Evolutionary conservation across 2,329 filamentous ascomycete genomes (phyloP).

Genomic region (Dothiorella sarmentorum): DNA sequence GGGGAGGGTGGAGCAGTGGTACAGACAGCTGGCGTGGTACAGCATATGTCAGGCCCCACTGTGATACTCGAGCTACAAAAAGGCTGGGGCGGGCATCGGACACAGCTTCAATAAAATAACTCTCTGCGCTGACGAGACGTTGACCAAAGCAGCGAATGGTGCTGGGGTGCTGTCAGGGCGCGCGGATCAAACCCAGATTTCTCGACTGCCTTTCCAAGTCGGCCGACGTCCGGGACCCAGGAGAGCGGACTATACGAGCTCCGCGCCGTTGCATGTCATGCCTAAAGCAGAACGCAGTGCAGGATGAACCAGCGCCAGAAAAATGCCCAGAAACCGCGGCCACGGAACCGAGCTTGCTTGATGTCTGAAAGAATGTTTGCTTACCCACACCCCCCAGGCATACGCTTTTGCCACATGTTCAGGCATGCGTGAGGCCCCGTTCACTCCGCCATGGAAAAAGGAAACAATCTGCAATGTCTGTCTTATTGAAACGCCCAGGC

Average conservation of each 20-base stretch:
- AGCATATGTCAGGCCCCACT: slow-evolving; percentile 13
- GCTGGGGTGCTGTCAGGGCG: neutral
- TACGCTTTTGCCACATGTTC: neutral
- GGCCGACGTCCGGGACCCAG: neutral
- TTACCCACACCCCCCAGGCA: no score
- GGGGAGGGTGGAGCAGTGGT: neutral
- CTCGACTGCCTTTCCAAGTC: neutral
- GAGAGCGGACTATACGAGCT: slow-evolving; percentile 16
- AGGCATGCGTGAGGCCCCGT: no score
- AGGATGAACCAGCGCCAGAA: neutral
- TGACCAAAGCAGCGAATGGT: slow-evolving; percentile 2
- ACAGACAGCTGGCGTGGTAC: slow-evolving; percentile 16
- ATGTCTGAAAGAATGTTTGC: neutral
- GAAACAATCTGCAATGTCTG: slow-evolving; percentile 3
- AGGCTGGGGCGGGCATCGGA: slow-evolving; percentile 3
- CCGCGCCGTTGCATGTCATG: slow-evolving; percentile 17
- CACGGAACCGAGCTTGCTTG: slow-evolving; percentile 7
- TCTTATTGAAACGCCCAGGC: neutral
- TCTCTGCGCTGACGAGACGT: neutral
- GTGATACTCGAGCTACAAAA: slow-evolving; percentile 1
- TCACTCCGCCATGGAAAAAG: no score
- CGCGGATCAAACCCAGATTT: neutral
- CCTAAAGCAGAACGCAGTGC: slow-evolving; percentile 14
- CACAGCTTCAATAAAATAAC: neutral
- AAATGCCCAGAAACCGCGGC: neutral